Percentiles rank a stretch among this genome's conserved stretches.
Evolutionary conservation across 140 eudicot genomes (phyloP).

Genomic region (Erigeron philadelphicus): DNA sequence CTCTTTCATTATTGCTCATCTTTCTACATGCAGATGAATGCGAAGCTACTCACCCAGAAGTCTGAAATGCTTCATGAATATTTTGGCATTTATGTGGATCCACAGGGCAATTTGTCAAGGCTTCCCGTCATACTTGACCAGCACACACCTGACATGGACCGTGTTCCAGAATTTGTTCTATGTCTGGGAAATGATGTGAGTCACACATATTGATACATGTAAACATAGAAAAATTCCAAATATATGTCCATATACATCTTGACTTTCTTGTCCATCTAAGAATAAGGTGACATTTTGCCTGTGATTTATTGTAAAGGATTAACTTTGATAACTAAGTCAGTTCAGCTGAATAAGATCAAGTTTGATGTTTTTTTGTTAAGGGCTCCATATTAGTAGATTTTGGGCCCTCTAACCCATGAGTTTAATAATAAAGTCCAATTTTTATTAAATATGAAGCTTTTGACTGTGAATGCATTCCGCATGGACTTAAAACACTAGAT

Average conservation of each 20-base stretch:
- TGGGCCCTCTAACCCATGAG: no score
- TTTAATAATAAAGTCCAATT: no score
- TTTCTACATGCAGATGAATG: constrained; percentile 60
- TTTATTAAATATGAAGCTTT: not conserved
- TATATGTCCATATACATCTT: not conserved
- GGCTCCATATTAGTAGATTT: no score
- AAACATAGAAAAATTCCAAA: not conserved
- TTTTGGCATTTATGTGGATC: constrained; percentile 63
- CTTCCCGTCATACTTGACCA: constrained; percentile 91
- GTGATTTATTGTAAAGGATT: no score
- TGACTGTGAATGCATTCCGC: no score
- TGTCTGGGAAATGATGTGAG: constrained; percentile 94
- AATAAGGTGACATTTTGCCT: not conserved
- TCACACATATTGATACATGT: not conserved
- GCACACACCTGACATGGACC: constrained; percentile 96
- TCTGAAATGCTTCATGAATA: constrained; percentile 83
- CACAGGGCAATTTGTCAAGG: constrained; percentile 70
- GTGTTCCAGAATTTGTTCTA: constrained; percentile 79
- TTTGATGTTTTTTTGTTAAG: no score
- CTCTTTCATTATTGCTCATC: not conserved
- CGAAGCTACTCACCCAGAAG: constrained; percentile 54
- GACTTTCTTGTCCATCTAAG: not conserved
- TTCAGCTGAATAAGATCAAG: no score
- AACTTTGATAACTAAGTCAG: no score
- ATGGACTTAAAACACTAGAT: not conserved